These are phyloP conservation scores for Lentinula edodes DNA, from an alignment of 768 basidiomycete species.

Conservation along the genomic window DNA sequence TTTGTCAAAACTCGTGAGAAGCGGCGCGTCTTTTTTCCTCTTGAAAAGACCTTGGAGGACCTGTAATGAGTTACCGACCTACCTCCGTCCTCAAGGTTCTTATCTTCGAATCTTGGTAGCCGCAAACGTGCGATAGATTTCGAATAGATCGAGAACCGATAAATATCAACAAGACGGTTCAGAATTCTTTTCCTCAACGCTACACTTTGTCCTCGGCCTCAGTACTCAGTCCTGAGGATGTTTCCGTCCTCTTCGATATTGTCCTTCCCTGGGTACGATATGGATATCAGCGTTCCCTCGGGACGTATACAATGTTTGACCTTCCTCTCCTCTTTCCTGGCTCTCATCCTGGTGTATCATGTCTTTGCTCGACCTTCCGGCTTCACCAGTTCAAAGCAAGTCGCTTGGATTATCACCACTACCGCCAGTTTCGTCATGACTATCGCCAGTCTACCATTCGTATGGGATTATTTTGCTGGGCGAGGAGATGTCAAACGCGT, in stretches of 20 bases:
- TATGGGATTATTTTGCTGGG: constrained; percentile 20
- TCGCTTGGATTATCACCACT: constrained; percentile 42
- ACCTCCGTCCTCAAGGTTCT: background rate
- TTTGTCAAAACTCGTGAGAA: background rate
- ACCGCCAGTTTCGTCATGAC: constrained; percentile 36
- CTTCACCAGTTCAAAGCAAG: constrained; percentile 33
- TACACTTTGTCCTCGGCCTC: background rate
- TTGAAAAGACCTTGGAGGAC: background rate
- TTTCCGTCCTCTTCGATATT: background rate
- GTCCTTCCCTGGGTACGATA: background rate
- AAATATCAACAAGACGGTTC: background rate
- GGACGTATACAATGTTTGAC: background rate
- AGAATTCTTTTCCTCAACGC: background rate
- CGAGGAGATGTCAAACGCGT: constrained; percentile 22
- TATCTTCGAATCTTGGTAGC: background rate
- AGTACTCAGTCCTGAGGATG: background rate
- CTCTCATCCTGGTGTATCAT: constrained; percentile 21
- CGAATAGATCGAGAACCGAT: background rate
- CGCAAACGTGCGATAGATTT: background rate
- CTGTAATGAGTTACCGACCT: background rate
- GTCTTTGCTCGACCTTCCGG: constrained; percentile 16
- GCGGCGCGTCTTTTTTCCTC: background rate
- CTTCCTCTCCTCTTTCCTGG: constrained; percentile 14
- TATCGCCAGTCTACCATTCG: constrained; percentile 33
- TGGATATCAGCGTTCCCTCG: background rate